phyloP scores from a whole-genome alignment of 805 yeast species.

The Barnettozyma wickerhamii region DNA sequence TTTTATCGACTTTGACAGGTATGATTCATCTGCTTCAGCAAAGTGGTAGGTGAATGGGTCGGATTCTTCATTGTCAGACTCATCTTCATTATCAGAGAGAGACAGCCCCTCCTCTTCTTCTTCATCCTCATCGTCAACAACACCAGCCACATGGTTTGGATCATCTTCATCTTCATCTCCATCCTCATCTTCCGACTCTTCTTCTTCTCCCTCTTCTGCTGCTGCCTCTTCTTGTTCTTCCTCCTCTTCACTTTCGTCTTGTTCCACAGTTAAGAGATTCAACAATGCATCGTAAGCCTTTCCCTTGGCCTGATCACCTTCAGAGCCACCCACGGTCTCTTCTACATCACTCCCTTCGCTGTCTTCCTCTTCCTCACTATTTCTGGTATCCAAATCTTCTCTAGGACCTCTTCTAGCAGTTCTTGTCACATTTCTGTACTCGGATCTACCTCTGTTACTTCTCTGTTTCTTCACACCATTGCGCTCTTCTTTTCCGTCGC shows the following conservation, averaged over 20 bases:
- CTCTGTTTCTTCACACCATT: slow-evolving; percentile 11
- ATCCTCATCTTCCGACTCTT: slow-evolving; percentile 29
- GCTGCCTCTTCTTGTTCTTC: slow-evolving; percentile 19
- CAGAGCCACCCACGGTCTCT: background rate
- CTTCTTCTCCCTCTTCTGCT: slow-evolving; percentile 17
- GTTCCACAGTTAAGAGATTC: slow-evolving; percentile 52
- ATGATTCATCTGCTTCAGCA: slow-evolving; percentile 38
- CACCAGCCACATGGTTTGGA: slow-evolving; percentile 22
- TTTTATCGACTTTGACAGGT: slow-evolving; percentile 34
- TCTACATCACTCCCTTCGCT: slow-evolving; percentile 9
- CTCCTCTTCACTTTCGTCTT: slow-evolving; percentile 19
- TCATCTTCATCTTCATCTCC: slow-evolving; percentile 27
- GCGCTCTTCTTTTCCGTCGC: background rate
- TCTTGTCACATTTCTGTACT: slow-evolving; percentile 56
- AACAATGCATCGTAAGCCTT: slow-evolving; percentile 65
- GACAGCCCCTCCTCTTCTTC: slow-evolving; percentile 18
- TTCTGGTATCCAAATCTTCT: too few species aligned
- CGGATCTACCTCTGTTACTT: slow-evolving; percentile 50
- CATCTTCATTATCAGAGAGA: slow-evolving; percentile 22
- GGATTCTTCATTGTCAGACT: slow-evolving; percentile 35
- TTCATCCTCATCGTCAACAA: slow-evolving; percentile 19
- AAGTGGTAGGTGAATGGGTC: slow-evolving; percentile 84
- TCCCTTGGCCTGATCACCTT: slow-evolving; percentile 22
- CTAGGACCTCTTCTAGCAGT: slow-evolving; percentile 38
- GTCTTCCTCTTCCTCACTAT: slow-evolving; percentile 19